A percentile compares a stretch with the other conserved stretches of the same genome.
Conservation (phyloP, 2,329 filamentous ascomycete species). For the Pseudohalonectria lignicola region DNA sequence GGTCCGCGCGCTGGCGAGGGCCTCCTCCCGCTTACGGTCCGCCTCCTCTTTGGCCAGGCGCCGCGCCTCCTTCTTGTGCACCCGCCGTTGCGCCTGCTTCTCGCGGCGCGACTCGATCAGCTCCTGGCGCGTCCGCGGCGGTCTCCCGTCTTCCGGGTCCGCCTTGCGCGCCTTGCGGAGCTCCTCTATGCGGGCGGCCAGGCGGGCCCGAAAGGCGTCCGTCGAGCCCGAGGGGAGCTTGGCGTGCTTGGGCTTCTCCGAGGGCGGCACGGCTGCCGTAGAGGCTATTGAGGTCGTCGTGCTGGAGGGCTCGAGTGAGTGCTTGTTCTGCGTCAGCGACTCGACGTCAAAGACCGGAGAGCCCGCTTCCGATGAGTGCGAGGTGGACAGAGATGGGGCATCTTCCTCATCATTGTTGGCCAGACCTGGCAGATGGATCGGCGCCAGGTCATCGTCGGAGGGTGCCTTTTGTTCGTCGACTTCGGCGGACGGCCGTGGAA, state of each 20-base stretch:
- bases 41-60: conserved; percentile 71
- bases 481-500: conserved; percentile 13
- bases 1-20: conserved; percentile 46
- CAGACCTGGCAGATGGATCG: conserved; percentile 35
- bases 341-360: conserved; percentile 53
- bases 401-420: conserved; percentile 34
- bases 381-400: conserved; percentile 19
- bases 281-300: conserved; percentile 61
- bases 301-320: conserved; percentile 36
- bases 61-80: conserved; percentile 78
- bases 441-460: conserved; percentile 21
- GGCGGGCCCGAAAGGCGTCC: conserved; percentile 57
- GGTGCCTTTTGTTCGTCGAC: conserved; percentile 34
- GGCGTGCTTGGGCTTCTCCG: conserved; percentile 53
- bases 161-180: conserved; percentile 81
- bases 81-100: conserved; percentile 79
- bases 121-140: conserved; percentile 78
- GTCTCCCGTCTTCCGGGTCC: conserved; percentile 69
- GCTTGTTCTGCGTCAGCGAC: conserved; percentile 23
- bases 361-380: conserved; percentile 34
- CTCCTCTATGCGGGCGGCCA: conserved; percentile 74
- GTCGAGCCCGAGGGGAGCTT: conserved; percentile 62
- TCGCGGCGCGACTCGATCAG: conserved; percentile 80
- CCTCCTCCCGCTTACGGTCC: conserved; percentile 53
- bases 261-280: conserved; percentile 35